Conservation (phyloP, 257 asterid species). For the Gentiana dahurica region DNA sequence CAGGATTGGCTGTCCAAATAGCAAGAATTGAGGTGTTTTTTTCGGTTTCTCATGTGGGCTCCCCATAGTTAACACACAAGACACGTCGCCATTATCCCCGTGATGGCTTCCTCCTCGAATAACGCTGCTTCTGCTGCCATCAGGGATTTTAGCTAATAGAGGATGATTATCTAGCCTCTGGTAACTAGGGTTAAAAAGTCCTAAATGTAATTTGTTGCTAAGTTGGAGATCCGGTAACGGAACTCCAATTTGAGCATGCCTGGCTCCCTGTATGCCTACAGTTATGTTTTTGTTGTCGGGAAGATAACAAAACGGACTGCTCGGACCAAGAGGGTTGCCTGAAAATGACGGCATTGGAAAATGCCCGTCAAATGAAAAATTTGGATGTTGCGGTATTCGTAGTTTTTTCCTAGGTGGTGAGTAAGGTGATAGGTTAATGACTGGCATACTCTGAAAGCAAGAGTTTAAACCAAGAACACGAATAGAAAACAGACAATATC, state of each 20-base stretch:
- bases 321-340: constrained; percentile 65
- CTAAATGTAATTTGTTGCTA: constrained; percentile 70
- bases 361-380: constrained; percentile 55
- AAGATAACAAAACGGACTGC: constrained; percentile 58
- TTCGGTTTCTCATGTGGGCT: constrained; percentile 26
- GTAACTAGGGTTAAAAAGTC: constrained; percentile 45
- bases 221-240: constrained; percentile 65
- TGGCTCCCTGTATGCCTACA: constrained; percentile 99
- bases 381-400: constrained; percentile 47
- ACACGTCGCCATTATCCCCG: constrained; percentile 38
- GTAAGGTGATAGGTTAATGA: constrained; percentile 58
- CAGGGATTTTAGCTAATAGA: constrained; percentile 28
- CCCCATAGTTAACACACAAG: constrained; percentile 78
- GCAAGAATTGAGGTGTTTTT: constrained; percentile 56
- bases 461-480: constrained; percentile 1
- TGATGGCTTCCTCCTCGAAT: constrained; percentile 10
- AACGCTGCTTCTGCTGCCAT: not conserved
- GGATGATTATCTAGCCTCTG: constrained; percentile 27
- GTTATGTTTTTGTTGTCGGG: constrained; percentile 40
- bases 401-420: constrained; percentile 68
- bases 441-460: constrained; percentile 55
- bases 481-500: not conserved
- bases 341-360: constrained; percentile 70
- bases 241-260: constrained; percentile 94
- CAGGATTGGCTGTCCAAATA: constrained; percentile 93